These are phyloP conservation scores for Triticum timopheevii DNA, from an alignment of 176 grass and related monocot species.

Conservation along the genomic window DNA sequence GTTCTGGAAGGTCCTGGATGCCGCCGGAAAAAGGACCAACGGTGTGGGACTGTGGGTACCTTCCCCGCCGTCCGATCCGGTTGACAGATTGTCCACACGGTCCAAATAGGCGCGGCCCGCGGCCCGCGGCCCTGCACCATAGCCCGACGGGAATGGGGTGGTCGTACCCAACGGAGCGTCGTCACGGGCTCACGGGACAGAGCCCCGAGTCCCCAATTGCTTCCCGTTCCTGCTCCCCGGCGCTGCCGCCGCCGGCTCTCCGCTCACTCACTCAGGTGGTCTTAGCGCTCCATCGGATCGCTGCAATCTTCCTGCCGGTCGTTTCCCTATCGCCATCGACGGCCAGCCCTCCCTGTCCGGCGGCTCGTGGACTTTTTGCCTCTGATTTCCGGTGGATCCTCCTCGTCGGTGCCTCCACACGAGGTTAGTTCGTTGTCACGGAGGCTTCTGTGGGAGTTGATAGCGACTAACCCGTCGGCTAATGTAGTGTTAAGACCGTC, in stretches of 20 bases:
- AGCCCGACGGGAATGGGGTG: too few relatives aligned
- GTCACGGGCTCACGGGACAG: neutral
- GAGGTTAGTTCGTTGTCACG: neutral
- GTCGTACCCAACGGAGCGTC: neutral
- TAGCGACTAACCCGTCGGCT: neutral
- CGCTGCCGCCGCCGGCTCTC: neutral
- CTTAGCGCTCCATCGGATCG: neutral
- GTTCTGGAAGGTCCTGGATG: constrained; percentile 3
- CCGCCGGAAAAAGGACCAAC: neutral
- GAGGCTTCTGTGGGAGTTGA: neutral
- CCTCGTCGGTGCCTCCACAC: neutral
- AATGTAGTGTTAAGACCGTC: neutral
- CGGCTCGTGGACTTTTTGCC: neutral
- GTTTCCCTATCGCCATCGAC: neutral
- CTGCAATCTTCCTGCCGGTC: neutral
- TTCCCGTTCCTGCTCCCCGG: neutral
- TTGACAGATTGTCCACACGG: neutral
- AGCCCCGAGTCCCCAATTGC: neutral
- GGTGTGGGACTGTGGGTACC: neutral
- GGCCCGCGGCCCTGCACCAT: neutral
- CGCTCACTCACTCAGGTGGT: too few relatives aligned
- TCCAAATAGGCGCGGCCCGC: neutral
- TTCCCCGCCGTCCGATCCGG: neutral
- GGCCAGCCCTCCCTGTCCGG: neutral
- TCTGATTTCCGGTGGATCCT: neutral